Conservation (phyloP, 352 stramenopile genomes). For the Phytophthora sp. region DNA sequence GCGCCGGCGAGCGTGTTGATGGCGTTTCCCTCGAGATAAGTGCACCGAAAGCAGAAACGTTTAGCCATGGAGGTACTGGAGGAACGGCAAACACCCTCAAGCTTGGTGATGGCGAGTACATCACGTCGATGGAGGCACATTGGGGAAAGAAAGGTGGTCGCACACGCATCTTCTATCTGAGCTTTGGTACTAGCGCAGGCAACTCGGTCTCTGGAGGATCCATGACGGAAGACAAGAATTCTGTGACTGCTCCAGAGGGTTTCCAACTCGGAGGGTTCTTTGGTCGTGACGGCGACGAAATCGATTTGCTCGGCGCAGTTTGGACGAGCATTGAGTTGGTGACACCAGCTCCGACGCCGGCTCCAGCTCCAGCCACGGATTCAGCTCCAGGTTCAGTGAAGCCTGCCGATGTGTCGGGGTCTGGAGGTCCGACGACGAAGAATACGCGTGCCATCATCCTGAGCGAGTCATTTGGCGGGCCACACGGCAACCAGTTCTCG, state of each 20-base stretch:
- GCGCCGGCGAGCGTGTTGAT: slow-evolving; percentile 9
- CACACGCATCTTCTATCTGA: slow-evolving; percentile 18
- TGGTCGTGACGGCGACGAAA: slow-evolving; percentile 8
- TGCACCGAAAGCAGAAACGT: neutral
- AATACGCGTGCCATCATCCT: slow-evolving; percentile 5
- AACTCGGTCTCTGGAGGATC: slow-evolving; percentile 8
- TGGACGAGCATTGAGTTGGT: slow-evolving; percentile 19
- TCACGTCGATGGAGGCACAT: slow-evolving; percentile 15
- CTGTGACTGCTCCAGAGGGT: neutral
- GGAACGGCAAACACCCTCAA: slow-evolving; percentile 6
- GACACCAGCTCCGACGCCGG: neutral
- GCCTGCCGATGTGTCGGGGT: neutral
- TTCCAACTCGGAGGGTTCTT: slow-evolving; percentile 17
- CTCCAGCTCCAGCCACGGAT: neutral
- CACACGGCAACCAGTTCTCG: slow-evolving; percentile 15
- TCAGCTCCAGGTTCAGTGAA: slow-evolving; percentile 2
- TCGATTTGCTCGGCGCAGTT: slow-evolving; percentile 10
- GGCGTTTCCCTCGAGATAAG: slow-evolving; percentile 11
- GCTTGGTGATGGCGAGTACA: slow-evolving; percentile 4
- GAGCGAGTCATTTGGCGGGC: slow-evolving; percentile 13
- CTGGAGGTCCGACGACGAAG: slow-evolving; percentile 1
- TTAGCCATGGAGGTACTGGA: slow-evolving; percentile 3
- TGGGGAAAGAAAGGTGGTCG: slow-evolving; percentile 1
- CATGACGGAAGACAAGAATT: slow-evolving; percentile 2
- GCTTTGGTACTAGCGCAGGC: slow-evolving; percentile 10